Evolutionary conservation across 1,139 yeast species (phyloP).

Genomic region (Taiozyma sp.): DNA sequence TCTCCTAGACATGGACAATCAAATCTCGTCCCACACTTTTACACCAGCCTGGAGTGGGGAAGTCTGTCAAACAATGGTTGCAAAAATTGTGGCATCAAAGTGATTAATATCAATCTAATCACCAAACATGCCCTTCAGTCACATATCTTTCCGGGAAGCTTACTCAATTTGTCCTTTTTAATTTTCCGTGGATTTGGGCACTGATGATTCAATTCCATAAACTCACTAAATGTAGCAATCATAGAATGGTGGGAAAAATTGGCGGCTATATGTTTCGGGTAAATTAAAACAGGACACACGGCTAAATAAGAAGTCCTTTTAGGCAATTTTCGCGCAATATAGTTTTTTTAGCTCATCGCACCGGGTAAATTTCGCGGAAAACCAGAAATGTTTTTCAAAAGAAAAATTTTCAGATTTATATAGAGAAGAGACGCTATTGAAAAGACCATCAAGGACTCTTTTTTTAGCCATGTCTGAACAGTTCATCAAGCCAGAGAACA

Average conservation of each 20-base stretch:
- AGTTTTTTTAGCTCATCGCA: neutral
- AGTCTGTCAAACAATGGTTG: neutral
- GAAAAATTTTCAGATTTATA: neutral
- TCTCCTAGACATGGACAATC: neutral
- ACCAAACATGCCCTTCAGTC: neutral
- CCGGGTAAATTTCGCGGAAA: neutral
- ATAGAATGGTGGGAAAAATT: no score
- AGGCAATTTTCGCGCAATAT: neutral
- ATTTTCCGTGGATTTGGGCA: no score
- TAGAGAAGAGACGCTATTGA: neutral
- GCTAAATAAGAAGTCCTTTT: neutral
- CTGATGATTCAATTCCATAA: no score
- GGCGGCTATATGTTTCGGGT: no score
- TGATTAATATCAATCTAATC: neutral
- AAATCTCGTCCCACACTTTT: neutral
- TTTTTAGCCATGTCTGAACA: constrained; percentile 32
- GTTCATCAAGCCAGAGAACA: constrained; percentile 86
- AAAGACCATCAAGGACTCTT: neutral
- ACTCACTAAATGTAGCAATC: no score
- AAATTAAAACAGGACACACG: neutral
- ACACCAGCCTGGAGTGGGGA: no score
- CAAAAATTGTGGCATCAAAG: neutral
- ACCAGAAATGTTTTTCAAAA: neutral
- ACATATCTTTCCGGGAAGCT: no score
- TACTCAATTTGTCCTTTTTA: no score